Percentiles rank a stretch among this genome's conserved stretches.
Conservation (phyloP, 116 monocot species). For the Cymodocea nodosa region DNA sequence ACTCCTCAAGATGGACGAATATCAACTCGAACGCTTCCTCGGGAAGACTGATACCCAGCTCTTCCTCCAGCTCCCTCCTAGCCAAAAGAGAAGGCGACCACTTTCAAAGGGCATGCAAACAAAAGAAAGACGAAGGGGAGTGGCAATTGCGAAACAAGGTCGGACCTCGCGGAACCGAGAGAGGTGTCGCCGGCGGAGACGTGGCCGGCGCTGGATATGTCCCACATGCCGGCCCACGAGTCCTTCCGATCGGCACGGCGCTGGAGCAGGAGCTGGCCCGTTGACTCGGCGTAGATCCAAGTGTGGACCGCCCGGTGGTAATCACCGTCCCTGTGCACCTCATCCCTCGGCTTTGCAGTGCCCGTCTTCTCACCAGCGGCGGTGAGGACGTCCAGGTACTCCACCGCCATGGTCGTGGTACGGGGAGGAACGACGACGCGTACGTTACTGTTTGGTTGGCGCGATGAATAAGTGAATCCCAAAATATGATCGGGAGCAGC, state of each 20-base stretch:
- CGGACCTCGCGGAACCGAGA: conserved; percentile 62
- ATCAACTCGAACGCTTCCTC: conserved; percentile 84
- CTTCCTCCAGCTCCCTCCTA: conserved; percentile 93
- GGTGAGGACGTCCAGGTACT: conserved; percentile 81
- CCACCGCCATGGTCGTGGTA: conserved; percentile 21
- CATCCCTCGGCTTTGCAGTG: conserved; percentile 60
- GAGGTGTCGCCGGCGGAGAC: conserved; percentile 85
- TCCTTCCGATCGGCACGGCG: conserved; percentile 92
- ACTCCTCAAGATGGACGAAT: conserved; percentile 83
- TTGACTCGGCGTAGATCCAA: conserved; percentile 93
- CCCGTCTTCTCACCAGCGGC: conserved; percentile 73
- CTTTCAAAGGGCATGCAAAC: background rate
- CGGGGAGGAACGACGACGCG: too few relatives aligned
- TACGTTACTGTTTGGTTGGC: too few relatives aligned
- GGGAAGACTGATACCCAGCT: conserved; percentile 81
- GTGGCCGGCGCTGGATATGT: conserved; percentile 95
- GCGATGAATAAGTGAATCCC: too few relatives aligned
- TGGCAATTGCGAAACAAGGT: background rate
- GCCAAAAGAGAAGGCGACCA: background rate
- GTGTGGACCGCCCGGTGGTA: conserved; percentile 92
- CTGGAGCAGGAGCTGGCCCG: conserved; percentile 81
- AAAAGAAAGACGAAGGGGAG: background rate
- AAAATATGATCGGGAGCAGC: too few relatives aligned
- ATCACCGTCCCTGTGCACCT: conserved; percentile 76
- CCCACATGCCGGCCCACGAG: conserved; percentile 91